These are phyloP conservation scores for Kregervanrija delftensis DNA, from an alignment of 805 yeast genomes.

Conservation along the genomic window DNA sequence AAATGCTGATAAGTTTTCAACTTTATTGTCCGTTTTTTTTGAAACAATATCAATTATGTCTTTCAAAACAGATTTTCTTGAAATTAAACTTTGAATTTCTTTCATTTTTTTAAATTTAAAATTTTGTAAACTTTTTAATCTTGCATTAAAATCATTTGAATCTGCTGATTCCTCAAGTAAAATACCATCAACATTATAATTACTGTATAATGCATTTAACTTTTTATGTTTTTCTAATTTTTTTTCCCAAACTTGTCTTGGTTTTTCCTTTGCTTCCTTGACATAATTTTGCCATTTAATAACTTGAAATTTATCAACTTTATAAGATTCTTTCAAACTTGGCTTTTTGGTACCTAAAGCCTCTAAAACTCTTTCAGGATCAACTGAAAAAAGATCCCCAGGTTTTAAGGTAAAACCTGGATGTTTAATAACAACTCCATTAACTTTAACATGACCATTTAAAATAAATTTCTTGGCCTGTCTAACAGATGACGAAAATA, in stretches of 20 bases:
- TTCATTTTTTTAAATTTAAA: constrained; percentile 31
- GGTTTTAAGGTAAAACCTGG: constrained; percentile 73
- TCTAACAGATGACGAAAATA: constrained; percentile 90
- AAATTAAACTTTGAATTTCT: constrained; percentile 25
- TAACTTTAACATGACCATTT: constrained; percentile 77
- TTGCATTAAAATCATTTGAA: constrained; percentile 21
- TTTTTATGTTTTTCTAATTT: constrained; percentile 37
- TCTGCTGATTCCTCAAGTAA: constrained; percentile 13
- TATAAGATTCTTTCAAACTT: constrained; percentile 55
- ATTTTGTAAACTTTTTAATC: constrained; percentile 21
- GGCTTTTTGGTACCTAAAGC: constrained; percentile 89
- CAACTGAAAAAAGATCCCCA: constrained; percentile 83
- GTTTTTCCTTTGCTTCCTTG: constrained; percentile 47
- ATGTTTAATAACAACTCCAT: constrained; percentile 70
- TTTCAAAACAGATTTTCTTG: constrained; percentile 41
- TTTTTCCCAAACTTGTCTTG: constrained; percentile 49
- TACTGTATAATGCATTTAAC: constrained; percentile 26
- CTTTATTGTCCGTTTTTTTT: constrained; percentile 11
- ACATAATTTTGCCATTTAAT: constrained; percentile 72
- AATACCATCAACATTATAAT: constrained; percentile 17
- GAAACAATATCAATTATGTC: constrained; percentile 32
- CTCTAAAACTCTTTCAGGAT: constrained; percentile 75
- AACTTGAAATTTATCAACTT: constrained; percentile 66
- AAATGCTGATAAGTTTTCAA: constrained; percentile 27
- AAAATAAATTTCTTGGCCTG: constrained; percentile 88